A percentile compares a stretch with the other conserved stretches of the same genome.
Conservation (phyloP, 345 rosid genomes). For the Eucalyptus lansdowneana region DNA sequence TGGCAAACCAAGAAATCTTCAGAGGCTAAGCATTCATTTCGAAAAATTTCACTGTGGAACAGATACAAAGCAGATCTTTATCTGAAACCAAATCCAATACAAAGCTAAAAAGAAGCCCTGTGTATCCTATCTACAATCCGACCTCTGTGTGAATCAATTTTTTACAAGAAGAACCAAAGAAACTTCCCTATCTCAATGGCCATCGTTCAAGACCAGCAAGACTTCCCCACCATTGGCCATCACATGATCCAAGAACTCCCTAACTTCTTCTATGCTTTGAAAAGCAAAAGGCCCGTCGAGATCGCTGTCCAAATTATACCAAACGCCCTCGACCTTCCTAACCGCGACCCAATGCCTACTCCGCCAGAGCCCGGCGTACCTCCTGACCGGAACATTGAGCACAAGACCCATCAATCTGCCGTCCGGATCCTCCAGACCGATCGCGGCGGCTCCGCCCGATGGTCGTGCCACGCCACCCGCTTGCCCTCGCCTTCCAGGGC, state of each 20-base stretch:
- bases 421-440: constrained; percentile 35
- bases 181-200: neutral
- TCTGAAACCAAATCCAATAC: neutral
- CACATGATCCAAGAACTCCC: constrained; percentile 42
- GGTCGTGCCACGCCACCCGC: constrained; percentile 73
- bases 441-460: constrained; percentile 42
- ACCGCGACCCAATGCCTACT: constrained; percentile 81
- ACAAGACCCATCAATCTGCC: constrained; percentile 53
- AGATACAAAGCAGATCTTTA: neutral
- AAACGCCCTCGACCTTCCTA: constrained; percentile 60
- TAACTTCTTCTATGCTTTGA: constrained; percentile 27
- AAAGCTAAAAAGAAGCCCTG: neutral
- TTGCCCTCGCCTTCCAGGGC: constrained; percentile 62
- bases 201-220: constrained; percentile 50
- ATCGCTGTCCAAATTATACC: constrained; percentile 94
- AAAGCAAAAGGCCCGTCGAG: constrained; percentile 33
- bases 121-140: neutral
- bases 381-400: constrained; percentile 54
- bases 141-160: neutral
- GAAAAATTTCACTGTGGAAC: neutral
- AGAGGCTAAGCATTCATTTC: neutral
- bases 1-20: neutral
- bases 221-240: constrained; percentile 48
- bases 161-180: neutral
- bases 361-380: constrained; percentile 77